phyloP scores from a whole-genome alignment of 345 rosid genomes.

The Arabis alpina region DNA sequence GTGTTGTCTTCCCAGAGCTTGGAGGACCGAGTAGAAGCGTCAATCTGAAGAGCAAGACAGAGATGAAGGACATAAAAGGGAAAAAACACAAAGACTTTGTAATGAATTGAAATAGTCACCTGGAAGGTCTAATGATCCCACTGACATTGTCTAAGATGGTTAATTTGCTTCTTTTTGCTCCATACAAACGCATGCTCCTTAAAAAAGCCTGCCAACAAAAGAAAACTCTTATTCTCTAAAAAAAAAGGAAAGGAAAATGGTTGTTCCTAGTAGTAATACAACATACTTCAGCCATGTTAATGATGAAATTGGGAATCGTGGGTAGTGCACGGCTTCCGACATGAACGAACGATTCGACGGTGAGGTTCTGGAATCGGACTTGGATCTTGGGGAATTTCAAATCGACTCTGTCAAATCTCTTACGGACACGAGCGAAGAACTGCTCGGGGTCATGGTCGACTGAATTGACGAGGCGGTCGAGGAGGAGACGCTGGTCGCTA shows the following conservation, averaged over 20 bases:
- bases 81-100: neutral
- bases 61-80: neutral
- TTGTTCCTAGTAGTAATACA: no score
- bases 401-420: constrained; percentile 84
- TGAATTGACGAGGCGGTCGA: constrained; percentile 72
- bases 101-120: no score
- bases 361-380: constrained; percentile 79
- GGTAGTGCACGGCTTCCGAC: constrained; percentile 97
- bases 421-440: constrained; percentile 81
- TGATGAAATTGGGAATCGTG: constrained; percentile 88
- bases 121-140: constrained; percentile 87
- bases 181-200: constrained; percentile 60
- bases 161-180: constrained; percentile 72
- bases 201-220: constrained; percentile 60
- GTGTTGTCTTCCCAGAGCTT: constrained; percentile 94
- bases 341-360: constrained; percentile 81
- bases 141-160: constrained; percentile 77
- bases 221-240: neutral
- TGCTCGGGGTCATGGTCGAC: constrained; percentile 84
- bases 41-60: constrained; percentile 53
- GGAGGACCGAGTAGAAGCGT: constrained; percentile 97
- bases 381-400: constrained; percentile 91
- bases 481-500: constrained; percentile 69
- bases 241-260: no score
- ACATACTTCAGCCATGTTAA: constrained; percentile 84